phyloP scores from a whole-genome alignment of 139 green algal genomes.

The Coelastrella sp. region DNA sequence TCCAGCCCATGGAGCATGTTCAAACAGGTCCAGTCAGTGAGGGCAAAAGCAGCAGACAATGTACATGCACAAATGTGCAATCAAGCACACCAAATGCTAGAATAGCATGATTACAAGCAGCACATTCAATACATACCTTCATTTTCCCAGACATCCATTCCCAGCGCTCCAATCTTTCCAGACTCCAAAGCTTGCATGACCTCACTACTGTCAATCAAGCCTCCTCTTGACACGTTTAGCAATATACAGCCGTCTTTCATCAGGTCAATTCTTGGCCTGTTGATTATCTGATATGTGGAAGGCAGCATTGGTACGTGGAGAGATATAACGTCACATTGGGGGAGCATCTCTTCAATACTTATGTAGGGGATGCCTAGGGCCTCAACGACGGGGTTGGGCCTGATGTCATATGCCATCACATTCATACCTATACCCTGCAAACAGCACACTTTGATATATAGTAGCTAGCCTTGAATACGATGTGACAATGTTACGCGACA shows the following conservation, averaged over 20 bases:
- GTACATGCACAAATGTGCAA: no score
- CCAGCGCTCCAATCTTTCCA: conserved; percentile 67
- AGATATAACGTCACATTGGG: conserved; percentile 70
- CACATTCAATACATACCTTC: conserved; percentile 47
- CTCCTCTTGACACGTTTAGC: conserved; percentile 81
- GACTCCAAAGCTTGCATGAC: conserved; percentile 71
- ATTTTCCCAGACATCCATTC: conserved; percentile 77
- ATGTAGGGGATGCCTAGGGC: conserved; percentile 73
- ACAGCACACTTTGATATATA: not conserved
- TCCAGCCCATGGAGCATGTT: no score
- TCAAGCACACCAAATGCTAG: not conserved
- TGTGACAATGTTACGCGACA: no score
- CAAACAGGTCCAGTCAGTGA: no score
- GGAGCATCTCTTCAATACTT: conserved; percentile 71
- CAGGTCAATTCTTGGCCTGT: conserved; percentile 66
- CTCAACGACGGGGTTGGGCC: conserved; percentile 57
- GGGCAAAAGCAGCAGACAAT: no score
- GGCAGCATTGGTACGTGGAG: conserved; percentile 81
- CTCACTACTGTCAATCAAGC: conserved; percentile 80
- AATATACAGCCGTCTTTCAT: conserved; percentile 81
- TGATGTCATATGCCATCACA: conserved; percentile 77
- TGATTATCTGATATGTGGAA: conserved; percentile 83
- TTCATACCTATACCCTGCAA: conserved; percentile 69
- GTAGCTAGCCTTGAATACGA: no score
- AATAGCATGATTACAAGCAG: not conserved